Conservation (phyloP, 2,329 filamentous ascomycete genomes). For the Nemania serpens region DNA sequence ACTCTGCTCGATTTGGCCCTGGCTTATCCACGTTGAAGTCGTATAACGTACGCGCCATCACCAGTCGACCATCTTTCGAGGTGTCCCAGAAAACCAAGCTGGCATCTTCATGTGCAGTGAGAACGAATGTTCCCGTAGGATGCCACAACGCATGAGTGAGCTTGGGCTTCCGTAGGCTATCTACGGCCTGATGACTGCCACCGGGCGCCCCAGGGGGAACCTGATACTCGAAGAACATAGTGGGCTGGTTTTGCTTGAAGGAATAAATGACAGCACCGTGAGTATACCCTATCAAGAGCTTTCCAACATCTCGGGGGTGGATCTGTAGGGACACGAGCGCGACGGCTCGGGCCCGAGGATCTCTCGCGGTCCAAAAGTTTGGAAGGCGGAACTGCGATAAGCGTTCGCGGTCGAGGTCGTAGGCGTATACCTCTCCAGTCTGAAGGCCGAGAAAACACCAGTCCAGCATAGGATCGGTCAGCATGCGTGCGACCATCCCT, state of each 20-base stretch:
- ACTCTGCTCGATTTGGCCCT: constrained; percentile 53
- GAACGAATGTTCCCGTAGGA: constrained; percentile 86
- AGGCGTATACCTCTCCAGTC: constrained; percentile 86
- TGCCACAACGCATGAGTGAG: constrained; percentile 91
- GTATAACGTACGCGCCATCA: constrained; percentile 81
- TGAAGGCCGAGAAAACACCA: constrained; percentile 87
- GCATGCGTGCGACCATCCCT: constrained; percentile 72
- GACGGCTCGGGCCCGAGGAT: constrained; percentile 64
- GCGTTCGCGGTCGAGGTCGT: constrained; percentile 82
- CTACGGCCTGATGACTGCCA: constrained; percentile 69
- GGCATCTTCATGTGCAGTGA: constrained; percentile 87
- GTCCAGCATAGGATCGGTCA: constrained; percentile 88
- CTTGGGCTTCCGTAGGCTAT: constrained; percentile 69
- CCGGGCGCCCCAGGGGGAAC: constrained; percentile 82
- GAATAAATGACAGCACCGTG: constrained; percentile 89
- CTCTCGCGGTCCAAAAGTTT: constrained; percentile 81
- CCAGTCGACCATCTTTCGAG: constrained; percentile 75
- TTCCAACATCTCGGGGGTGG: constrained; percentile 91
- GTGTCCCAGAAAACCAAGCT: constrained; percentile 94
- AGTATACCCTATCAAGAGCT: constrained; percentile 86
- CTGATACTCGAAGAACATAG: constrained; percentile 82
- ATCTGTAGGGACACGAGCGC: constrained; percentile 78
- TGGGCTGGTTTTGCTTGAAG: constrained; percentile 85
- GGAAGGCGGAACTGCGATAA: constrained; percentile 79
- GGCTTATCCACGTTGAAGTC: constrained; percentile 75